Evolutionary conservation across 1,284 basidiomycete species (phyloP).

Genomic region (Cutaneotrichosporon sp.): DNA sequence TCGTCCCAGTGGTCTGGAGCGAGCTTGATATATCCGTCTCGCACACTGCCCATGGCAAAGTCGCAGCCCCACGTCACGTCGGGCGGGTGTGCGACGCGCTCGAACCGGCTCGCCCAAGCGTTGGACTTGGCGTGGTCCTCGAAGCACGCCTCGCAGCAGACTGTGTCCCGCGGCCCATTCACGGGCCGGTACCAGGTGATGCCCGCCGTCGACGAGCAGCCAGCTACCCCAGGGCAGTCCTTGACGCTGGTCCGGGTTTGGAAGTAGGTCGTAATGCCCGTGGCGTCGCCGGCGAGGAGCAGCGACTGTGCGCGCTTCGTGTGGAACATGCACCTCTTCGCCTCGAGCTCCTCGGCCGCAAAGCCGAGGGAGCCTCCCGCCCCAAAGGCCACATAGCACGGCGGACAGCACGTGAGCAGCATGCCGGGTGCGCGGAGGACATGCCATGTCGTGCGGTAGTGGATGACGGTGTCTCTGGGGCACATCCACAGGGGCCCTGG

Average conservation of each 20-base stretch:
- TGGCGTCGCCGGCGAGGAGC: background rate
- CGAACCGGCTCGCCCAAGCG: background rate
- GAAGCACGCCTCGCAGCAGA: background rate
- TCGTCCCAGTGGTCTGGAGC: conserved; percentile 1
- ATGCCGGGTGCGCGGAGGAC: background rate
- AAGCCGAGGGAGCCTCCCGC: background rate
- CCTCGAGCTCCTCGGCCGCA: background rate
- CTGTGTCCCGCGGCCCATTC: background rate
- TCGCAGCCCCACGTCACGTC: background rate
- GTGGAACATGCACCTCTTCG: background rate
- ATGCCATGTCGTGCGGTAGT: background rate
- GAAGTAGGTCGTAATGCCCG: background rate
- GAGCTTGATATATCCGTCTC: background rate
- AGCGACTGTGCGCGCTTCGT: background rate
- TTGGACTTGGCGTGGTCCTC: conserved; percentile 1
- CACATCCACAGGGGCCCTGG: background rate
- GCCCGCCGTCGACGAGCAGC: background rate
- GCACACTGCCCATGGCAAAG: background rate
- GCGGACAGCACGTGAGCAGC: background rate
- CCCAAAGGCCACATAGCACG: background rate
- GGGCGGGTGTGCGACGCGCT: background rate
- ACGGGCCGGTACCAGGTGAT: background rate
- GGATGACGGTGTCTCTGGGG: background rate
- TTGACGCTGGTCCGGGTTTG: background rate
- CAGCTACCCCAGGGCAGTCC: background rate